These are phyloP conservation scores for Clavispora carvajalis DNA, from an alignment of 805 yeast species.

Conservation along the genomic window DNA sequence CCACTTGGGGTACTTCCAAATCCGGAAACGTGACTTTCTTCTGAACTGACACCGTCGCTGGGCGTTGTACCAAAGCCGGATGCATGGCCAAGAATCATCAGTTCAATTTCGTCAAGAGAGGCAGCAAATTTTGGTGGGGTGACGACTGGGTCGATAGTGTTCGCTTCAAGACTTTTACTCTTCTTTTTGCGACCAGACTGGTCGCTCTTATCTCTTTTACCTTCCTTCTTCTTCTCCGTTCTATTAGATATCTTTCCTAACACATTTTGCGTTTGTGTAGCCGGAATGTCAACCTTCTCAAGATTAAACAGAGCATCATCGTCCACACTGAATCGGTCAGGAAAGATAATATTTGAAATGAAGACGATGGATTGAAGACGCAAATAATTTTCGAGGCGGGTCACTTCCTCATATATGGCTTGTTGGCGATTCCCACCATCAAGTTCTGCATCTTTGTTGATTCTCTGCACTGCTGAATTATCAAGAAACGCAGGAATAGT, in stretches of 20 bases:
- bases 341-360: constrained; percentile 17
- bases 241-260: constrained; percentile 1
- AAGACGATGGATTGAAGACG: constrained; percentile 24
- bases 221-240: neutral
- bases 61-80: constrained; percentile 15
- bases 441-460: constrained; percentile 12
- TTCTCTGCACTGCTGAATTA: constrained; percentile 14
- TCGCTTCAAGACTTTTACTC: too few relatives aligned
- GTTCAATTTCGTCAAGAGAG: constrained; percentile 35
- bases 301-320: constrained; percentile 3
- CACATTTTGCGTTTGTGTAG: constrained; percentile 4
- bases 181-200: neutral
- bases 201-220: neutral
- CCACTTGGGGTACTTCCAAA: neutral
- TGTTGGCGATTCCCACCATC: constrained; percentile 3
- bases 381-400: constrained; percentile 22
- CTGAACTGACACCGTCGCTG: neutral
- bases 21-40: constrained; percentile 28
- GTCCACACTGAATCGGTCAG: constrained; percentile 4
- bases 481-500: constrained; percentile 19
- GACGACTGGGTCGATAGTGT: too few relatives aligned
- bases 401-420: constrained; percentile 7
- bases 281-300: constrained; percentile 8
- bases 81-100: constrained; percentile 30
- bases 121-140: constrained; percentile 16